Evolutionary conservation across 768 basidiomycete species (phyloP).

Genomic region (Cytidiella melzeri): DNA sequence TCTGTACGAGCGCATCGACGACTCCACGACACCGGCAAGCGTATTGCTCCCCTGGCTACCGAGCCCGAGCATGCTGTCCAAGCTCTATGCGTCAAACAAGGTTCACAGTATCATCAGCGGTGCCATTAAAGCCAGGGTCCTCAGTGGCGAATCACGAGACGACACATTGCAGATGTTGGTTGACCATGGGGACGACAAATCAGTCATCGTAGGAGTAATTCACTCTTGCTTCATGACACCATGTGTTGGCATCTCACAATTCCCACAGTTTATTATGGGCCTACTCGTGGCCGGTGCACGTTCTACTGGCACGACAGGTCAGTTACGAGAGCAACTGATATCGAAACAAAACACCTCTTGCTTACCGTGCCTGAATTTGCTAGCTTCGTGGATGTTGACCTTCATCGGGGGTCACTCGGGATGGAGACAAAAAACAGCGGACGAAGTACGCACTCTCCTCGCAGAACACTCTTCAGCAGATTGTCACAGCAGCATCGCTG

Average conservation of each 20-base stretch:
- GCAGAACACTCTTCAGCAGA: constrained; percentile 27
- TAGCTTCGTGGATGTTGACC: constrained; percentile 72
- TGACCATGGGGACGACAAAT: constrained; percentile 61
- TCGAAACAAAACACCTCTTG: too few species aligned
- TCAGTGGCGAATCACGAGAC: constrained; percentile 49
- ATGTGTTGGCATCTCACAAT: constrained; percentile 4
- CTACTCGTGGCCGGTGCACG: constrained; percentile 75
- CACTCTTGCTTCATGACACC: constrained; percentile 1
- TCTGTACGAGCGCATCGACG: constrained; percentile 65
- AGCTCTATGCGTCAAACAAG: constrained; percentile 66
- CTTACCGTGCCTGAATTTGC: constrained; percentile 10
- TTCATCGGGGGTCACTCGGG: constrained; percentile 63
- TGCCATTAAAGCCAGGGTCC: constrained; percentile 50
- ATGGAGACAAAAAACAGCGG: constrained; percentile 56
- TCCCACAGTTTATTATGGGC: constrained; percentile 71
- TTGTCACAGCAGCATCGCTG: constrained; percentile 5
- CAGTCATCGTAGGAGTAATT: constrained; percentile 65
- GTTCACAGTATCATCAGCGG: constrained; percentile 64
- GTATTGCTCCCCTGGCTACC: constrained; percentile 76
- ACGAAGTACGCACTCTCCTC: constrained; percentile 55
- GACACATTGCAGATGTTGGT: constrained; percentile 74
- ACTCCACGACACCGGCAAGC: constrained; percentile 64
- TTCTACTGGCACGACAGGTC: constrained; percentile 70
- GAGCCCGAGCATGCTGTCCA: constrained; percentile 62
- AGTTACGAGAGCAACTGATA: too few species aligned